Base-by-base conservation (phyloP, 2,329 filamentous ascomycete genomes). In the Exophiala sideris region DNA sequence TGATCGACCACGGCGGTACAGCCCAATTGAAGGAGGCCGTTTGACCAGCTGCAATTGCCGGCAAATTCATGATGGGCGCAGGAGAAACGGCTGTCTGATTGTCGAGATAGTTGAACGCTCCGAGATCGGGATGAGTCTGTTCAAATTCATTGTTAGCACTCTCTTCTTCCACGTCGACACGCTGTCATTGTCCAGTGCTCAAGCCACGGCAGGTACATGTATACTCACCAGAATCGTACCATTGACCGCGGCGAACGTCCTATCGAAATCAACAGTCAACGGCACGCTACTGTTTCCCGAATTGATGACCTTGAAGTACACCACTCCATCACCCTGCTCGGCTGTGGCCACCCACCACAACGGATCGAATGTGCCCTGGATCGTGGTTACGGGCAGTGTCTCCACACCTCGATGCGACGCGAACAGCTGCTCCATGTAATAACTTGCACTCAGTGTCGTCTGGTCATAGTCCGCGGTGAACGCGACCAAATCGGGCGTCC, bases 341-440 rank as follows among this genome's bases (percentile, higher is more conserved):
- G 51, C 51, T 11, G 52, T 50, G 3, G 56, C 52, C 18, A 49
- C 52, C 58, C 58, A 61, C 56, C 49, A 59, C 11, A 61, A 21
- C n/a, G 58, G 52, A 47, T 61, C 54, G 46, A 56, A 56, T 12
- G 45, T 42, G 54, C 64, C 11, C 54, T 59, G 16, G 60, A 60
- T 12, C 50, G 57, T 64, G 3, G 63, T 54, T 1, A 70, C 64
- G 1, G 66, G 66, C 4, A 71, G 62, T 9, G 67, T 66, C 1
- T 63, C 67, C 9, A 58, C 45, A 2, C 70, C 70, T 10, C 65
- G 66, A 47, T 68, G 67, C 1, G 60, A 61, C 2, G 68, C 65
- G 50, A 72, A 71, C 62, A 72, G 63, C 54, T 67, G 60, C 42
- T 71, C 67, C 2, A 70, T 65, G 42, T 66, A 71, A 55, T 70